Evolutionary conservation across 1,284 basidiomycete species (phyloP).

Genomic region (Rhodotorula sp.): DNA sequence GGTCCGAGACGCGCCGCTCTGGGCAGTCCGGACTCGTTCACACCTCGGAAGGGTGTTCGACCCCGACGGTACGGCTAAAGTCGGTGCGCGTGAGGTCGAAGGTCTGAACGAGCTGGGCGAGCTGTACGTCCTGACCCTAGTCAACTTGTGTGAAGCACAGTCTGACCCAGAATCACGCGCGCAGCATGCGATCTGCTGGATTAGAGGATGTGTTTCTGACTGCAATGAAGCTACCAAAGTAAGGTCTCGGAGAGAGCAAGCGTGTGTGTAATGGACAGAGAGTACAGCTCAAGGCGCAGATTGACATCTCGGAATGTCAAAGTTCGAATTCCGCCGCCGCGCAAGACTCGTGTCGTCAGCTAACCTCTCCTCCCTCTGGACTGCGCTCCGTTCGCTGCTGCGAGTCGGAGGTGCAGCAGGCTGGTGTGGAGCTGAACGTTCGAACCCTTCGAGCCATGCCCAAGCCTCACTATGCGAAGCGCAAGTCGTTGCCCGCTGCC

Average conservation of each 20-base stretch:
- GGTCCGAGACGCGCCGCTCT: slow-evolving; percentile 1
- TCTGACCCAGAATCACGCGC: not conserved
- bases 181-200: slow-evolving; percentile 28
- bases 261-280: not conserved
- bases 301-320: slow-evolving; percentile 10
- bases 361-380: too few species aligned
- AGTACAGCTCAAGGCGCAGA: not conserved
- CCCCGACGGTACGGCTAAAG: slow-evolving; percentile 1
- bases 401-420: not conserved
- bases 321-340: not conserved
- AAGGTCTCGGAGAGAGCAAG: not conserved
- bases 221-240: slow-evolving; percentile 33
- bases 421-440: not conserved
- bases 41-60: slow-evolving; percentile 23
- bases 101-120: slow-evolving; percentile 34
- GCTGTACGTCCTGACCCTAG: slow-evolving; percentile 14
- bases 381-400: not conserved
- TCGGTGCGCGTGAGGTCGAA: slow-evolving; percentile 33
- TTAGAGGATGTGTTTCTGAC: slow-evolving; percentile 30
- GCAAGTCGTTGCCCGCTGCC: too few species aligned
- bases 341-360: too few species aligned
- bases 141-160: not conserved
- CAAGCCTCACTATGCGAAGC: not conserved
- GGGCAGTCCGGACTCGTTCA: slow-evolving; percentile 18
- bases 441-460: not conserved